A percentile compares a stretch with the other conserved stretches of the same genome.
Conservation (phyloP, 164 flowering plant genomes). For the Magnolia kwangsiensis region DNA sequence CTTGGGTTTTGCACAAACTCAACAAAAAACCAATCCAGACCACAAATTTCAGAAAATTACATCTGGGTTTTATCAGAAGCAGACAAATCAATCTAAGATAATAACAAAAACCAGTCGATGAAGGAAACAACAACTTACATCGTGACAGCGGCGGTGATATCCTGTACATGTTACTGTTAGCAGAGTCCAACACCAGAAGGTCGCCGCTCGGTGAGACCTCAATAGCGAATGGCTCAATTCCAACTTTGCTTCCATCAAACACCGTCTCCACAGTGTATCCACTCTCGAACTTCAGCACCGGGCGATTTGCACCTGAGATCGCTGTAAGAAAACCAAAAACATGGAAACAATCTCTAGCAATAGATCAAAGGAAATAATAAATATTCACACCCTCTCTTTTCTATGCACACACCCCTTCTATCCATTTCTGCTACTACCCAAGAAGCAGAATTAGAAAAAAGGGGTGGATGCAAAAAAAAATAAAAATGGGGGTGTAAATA, state of each 20-base stretch:
- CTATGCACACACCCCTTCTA: background rate
- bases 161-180: conserved; percentile 78
- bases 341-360: background rate
- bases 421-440: background rate
- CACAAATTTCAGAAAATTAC: background rate
- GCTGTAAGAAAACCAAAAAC: conserved; percentile 35
- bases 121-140: conserved; percentile 2
- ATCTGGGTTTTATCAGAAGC: background rate
- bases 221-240: conserved; percentile 79
- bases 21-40: background rate
- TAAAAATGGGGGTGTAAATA: background rate
- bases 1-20: background rate
- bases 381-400: background rate
- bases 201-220: conserved; percentile 75
- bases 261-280: conserved; percentile 91
- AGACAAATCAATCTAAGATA: background rate
- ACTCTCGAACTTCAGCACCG: conserved; percentile 86
- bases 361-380: background rate
- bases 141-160: conserved; percentile 67
- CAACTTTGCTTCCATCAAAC: conserved; percentile 96
- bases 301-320: conserved; percentile 40
- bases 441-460: background rate
- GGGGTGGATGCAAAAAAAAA: background rate
- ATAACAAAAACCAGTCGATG: background rate
- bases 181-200: conserved; percentile 82